phyloP scores from a whole-genome alignment of 2,329 filamentous ascomycete species.

The Madurella fahalii region DNA sequence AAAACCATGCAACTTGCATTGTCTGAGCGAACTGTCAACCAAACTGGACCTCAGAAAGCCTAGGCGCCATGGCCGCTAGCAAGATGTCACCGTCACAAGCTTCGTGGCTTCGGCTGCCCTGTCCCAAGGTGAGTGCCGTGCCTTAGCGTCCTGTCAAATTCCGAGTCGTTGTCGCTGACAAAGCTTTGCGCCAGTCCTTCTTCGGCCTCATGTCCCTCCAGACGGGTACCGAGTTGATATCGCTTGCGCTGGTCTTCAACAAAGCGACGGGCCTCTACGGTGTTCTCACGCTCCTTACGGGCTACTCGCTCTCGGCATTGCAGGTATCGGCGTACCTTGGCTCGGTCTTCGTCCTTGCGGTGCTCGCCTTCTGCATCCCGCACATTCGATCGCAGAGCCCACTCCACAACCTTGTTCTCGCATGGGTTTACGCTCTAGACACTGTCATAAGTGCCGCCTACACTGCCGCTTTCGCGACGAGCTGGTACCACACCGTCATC shows the following conservation, averaged over 20 bases:
- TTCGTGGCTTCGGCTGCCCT: constrained; percentile 28
- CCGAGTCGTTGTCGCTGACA: background rate
- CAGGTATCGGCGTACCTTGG: constrained; percentile 92
- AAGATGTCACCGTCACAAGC: constrained; percentile 8
- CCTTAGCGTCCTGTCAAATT: background rate
- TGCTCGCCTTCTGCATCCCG: constrained; percentile 67
- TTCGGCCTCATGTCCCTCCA: constrained; percentile 82
- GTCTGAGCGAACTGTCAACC: background rate
- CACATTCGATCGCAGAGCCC: constrained; percentile 76
- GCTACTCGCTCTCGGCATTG: constrained; percentile 73
- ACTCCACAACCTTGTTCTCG: constrained; percentile 74
- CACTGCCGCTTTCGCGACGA: constrained; percentile 74
- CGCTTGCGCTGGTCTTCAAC: constrained; percentile 80
- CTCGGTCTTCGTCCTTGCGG: constrained; percentile 66
- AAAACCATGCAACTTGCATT: background rate
- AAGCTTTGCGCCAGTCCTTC: constrained; percentile 58
- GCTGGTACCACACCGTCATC: constrained; percentile 65
- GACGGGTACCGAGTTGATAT: constrained; percentile 81
- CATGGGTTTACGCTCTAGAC: constrained; percentile 82
- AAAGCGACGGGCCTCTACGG: constrained; percentile 90
- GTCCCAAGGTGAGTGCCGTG: constrained; percentile 27
- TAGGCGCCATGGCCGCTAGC: background rate
- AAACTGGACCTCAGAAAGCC: background rate
- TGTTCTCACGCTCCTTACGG: constrained; percentile 81
- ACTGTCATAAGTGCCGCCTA: constrained; percentile 77